Conservation (phyloP, 1,284 basidiomycete genomes). For the Stygiomarasmius scandens region DNA sequence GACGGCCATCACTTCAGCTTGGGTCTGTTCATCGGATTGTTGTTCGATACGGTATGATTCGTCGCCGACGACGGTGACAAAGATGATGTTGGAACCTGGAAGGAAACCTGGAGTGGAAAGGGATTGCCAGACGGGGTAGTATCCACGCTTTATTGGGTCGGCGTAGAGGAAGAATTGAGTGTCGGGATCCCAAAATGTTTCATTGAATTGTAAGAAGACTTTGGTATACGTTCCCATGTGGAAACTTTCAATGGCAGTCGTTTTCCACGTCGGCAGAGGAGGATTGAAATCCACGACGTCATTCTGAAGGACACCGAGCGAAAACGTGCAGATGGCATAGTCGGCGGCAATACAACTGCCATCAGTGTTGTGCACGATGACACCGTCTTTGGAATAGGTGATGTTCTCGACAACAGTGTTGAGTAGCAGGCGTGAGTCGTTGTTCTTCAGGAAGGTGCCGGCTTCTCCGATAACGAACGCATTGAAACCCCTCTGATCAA, state of each 20-base stretch:
- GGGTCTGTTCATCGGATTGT: conserved; percentile 48
- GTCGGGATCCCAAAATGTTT: conserved; percentile 57
- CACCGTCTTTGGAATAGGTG: conserved; percentile 45
- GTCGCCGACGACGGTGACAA: conserved; percentile 69
- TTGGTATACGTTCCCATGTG: conserved; percentile 74
- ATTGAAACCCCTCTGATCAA: conserved; percentile 67
- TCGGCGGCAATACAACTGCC: conserved; percentile 50
- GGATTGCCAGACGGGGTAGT: conserved; percentile 73
- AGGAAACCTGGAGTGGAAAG: conserved; percentile 63
- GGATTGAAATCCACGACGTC: conserved; percentile 61
- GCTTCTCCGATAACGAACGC: conserved; percentile 59
- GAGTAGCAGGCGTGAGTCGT: conserved; percentile 44
- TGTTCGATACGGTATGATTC: conserved; percentile 60
- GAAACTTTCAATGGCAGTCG: conserved; percentile 67
- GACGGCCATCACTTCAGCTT: conserved; percentile 56
- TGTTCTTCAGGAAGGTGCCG: conserved; percentile 46
- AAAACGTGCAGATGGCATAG: conserved; percentile 66
- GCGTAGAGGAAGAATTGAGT: conserved; percentile 51
- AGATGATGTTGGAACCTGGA: conserved; percentile 62
- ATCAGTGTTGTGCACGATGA: conserved; percentile 48
- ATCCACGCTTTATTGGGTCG: conserved; percentile 55
- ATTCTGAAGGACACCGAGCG: conserved; percentile 64
- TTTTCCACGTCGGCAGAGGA: conserved; percentile 60
- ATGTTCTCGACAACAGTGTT: conserved; percentile 57
- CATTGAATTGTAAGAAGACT: conserved; percentile 67